Base-by-base conservation (phyloP, 1,284 basidiomycete genomes). In the Austroboletus niveus region DNA sequence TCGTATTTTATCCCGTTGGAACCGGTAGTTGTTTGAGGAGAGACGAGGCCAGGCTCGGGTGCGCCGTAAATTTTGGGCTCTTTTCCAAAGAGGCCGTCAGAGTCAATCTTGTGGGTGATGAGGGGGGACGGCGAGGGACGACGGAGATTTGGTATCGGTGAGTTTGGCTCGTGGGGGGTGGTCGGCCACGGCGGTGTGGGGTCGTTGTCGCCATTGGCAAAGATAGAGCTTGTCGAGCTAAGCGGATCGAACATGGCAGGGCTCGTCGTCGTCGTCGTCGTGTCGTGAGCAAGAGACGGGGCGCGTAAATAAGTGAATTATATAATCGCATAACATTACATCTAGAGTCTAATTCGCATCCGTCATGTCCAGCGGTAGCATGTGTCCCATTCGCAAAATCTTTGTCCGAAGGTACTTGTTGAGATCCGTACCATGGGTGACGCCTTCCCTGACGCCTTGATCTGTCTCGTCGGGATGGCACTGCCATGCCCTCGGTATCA, bases 351-450 rank as follows among this genome's bases (percentile, higher is more conserved):
- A 49, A 15, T 7, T 41, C 10, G 14, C 47, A 0, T 64, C 60
- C 0, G 61, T 45, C 67, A 79, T 68, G 73, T 70, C 75, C 47
- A 92, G 67, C 29, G 87, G 83, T 27, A 97, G 73, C 75, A 96
- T 86, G 70, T 99, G 96, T 10, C 97, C 97, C 97, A 99, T 99
- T 54, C 89, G 79, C 65, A 94, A 77, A 20, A 99, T 86, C 71
- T 99, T 99, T 45, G 97, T 99, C 64, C 92, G 81, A 61, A 99
- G 72, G 68, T 99, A 99, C 72, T 90, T 94, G 64, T 99, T 94
- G 60, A 99, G 70, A 62, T 99, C 97, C 47, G 86, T 84, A 1
- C 93, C 92, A 49, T 86, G 76, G 39, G 92, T 93, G 4, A 88
- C 89, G 2, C 93, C 94, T 0, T 76, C 73, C 45, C 78, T 74